phyloP scores from a whole-genome alignment of 805 yeast genomes.

The Zygosaccharomyces siamensis region DNA sequence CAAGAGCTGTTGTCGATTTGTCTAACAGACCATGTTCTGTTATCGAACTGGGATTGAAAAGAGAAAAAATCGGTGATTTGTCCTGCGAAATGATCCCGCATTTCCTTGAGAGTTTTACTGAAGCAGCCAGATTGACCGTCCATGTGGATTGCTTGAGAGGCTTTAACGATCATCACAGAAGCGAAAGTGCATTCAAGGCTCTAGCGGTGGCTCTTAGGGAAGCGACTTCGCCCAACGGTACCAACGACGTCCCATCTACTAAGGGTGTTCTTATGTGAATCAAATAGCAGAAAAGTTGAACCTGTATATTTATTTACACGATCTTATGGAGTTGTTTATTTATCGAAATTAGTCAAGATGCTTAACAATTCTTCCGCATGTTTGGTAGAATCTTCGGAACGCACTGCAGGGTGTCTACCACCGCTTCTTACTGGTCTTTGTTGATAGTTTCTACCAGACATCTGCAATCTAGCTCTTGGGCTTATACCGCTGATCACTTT shows the following conservation, averaged over 20 bases:
- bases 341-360: slow-evolving; percentile 15
- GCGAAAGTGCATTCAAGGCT: slow-evolving; percentile 95
- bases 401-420: slow-evolving; percentile 10
- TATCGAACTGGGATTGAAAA: slow-evolving; percentile 78
- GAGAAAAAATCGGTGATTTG: slow-evolving; percentile 91
- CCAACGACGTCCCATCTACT: slow-evolving; percentile 90
- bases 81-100: slow-evolving; percentile 98
- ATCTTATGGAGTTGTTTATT: slow-evolving; percentile 6
- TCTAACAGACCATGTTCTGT: slow-evolving; percentile 92
- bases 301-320: slow-evolving; percentile 11
- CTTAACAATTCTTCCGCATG: slow-evolving; percentile 21
- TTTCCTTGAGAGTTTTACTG: slow-evolving; percentile 89
- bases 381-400: slow-evolving; percentile 15
- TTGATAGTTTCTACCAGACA: slow-evolving; percentile 18
- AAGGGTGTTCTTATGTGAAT: slow-evolving; percentile 80
- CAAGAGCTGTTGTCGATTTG: slow-evolving; percentile 93
- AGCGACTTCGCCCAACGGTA: slow-evolving; percentile 77
- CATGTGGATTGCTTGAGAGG: slow-evolving; percentile 96
- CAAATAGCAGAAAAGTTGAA: neutral
- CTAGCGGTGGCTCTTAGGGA: slow-evolving; percentile 88
- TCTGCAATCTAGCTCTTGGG: slow-evolving; percentile 17
- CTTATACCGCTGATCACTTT: slow-evolving; percentile 21
- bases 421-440: slow-evolving; percentile 14
- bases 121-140: slow-evolving; percentile 81
- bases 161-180: slow-evolving; percentile 90